Evolutionary conservation across 2,329 filamentous ascomycete species (phyloP).

Genomic region (Verticillium tricorpus): DNA sequence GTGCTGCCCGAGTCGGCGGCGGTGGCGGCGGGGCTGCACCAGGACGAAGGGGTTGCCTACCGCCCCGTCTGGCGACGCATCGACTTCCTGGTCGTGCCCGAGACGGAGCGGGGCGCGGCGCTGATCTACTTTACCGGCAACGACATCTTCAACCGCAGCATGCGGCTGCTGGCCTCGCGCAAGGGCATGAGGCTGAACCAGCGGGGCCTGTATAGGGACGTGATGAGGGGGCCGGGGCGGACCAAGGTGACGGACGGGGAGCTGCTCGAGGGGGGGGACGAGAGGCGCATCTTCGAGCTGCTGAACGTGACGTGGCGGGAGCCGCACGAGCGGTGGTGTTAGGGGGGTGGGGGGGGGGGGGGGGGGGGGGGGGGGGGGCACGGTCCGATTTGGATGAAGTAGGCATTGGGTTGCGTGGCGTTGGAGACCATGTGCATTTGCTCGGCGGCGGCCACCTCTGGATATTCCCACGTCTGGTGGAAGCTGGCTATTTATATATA

Average conservation of each 20-base stretch:
- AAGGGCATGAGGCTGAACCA: slow-evolving; percentile 86
- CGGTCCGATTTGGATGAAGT: not conserved
- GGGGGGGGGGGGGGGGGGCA: too few species aligned
- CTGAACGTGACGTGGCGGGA: slow-evolving; percentile 82
- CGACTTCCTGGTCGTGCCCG: slow-evolving; percentile 80
- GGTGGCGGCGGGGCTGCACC: slow-evolving; percentile 12
- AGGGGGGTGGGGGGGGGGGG: too few species aligned
- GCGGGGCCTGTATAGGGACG: slow-evolving; percentile 68
- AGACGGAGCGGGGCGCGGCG: slow-evolving; percentile 74
- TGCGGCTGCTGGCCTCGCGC: slow-evolving; percentile 72
- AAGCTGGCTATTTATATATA: too few species aligned
- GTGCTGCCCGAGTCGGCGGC: slow-evolving; percentile 50
- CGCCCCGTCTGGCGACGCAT: slow-evolving; percentile 68
- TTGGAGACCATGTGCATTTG: not conserved
- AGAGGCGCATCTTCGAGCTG: slow-evolving; percentile 75
- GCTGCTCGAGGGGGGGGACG: slow-evolving; percentile 68
- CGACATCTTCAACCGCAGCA: slow-evolving; percentile 87
- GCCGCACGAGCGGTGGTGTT: slow-evolving; percentile 73
- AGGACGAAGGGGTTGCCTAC: slow-evolving; percentile 20
- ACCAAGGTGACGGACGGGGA: slow-evolving; percentile 62
- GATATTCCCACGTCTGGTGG: too few species aligned
- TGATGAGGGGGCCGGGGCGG: slow-evolving; percentile 54
- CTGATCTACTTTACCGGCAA: slow-evolving; percentile 96
- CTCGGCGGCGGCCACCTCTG: too few species aligned
- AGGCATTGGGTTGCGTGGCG: not conserved